Evolutionary conservation across 306 rosid genomes (phyloP), one percentile per base, ranked within the genome.

Genomic region (Vigna mungo): DNA sequence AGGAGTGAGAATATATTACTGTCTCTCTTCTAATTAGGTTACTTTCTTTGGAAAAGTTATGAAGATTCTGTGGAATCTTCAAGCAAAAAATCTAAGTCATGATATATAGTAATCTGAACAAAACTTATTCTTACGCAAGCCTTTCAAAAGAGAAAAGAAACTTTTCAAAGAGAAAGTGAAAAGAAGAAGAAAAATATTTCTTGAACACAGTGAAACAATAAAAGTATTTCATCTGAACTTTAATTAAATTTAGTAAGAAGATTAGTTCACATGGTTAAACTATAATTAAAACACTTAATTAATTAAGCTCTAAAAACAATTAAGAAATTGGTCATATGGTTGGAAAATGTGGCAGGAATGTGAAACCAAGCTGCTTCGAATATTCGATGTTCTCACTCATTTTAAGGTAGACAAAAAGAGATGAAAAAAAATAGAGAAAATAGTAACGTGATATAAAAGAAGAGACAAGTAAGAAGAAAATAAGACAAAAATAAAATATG

Each of bases 321-420:
- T 43, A 25, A 74, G 21, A 72, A 44, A 25, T 58, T 7, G 6
- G 21, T 37, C 5, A 36, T 63, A 56, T 56, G n/a, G 78, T 73
- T 59, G 69, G 56, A 36, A 47, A 61, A 74, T 61, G 67, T 55
- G 77, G 25, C n/a, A 55, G 17, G 36, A 43, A 66, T 43, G 10
- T 63, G 68, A 62, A 63, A 23, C 39, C 39, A 16, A 74, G 60
- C 56, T 23, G 47, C 34, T 25, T 43, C 13, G 59, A 59, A 59
- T 74, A 56, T 74, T 74, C 46, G 14, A 59, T 23, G 59, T 59
- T 27, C 39, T 16, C 47, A 20, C 15, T 14, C 43, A 4, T 39
- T 37, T 37, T 37, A 36, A 36, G 9, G 43, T 37, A 7, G 43
- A 37, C 43, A 6, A 37, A 37, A 7, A 6, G 41, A 37, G 1